These are phyloP conservation scores for Fragaria nilgerrensis DNA, from an alignment of 306 rosid genomes.

Conservation along the genomic window DNA sequence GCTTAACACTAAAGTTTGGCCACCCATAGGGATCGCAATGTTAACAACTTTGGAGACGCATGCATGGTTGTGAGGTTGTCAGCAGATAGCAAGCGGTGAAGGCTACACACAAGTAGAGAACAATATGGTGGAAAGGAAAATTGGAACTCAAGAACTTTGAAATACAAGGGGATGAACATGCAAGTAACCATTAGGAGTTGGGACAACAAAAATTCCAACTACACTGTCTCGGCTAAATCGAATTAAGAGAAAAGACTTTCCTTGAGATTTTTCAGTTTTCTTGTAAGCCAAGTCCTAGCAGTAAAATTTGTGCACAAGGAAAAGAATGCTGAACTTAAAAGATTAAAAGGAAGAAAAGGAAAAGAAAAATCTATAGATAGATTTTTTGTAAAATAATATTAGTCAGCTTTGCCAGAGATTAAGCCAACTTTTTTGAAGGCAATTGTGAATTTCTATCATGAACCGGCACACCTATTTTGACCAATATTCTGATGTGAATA, in stretches of 20 bases:
- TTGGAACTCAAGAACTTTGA: background rate
- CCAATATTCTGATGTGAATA: background rate
- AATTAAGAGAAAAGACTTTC: background rate
- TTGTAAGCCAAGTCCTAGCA: background rate
- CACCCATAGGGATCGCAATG: background rate
- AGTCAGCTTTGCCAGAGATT: background rate
- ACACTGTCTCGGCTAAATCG: background rate
- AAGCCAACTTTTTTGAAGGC: background rate
- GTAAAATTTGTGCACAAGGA: constrained; percentile 44
- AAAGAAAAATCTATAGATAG: background rate
- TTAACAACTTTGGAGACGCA: constrained; percentile 41
- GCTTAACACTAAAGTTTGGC: background rate
- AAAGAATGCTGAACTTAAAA: constrained; percentile 7
- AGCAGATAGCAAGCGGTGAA: background rate
- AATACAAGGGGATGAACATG: background rate
- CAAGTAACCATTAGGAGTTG: background rate
- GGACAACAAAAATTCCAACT: background rate
- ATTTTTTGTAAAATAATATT: background rate
- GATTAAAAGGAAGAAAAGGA: background rate
- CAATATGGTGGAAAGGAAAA: background rate
- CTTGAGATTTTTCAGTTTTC: background rate
- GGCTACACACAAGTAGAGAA: background rate
- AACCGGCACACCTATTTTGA: background rate
- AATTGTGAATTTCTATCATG: background rate
- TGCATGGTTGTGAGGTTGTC: background rate